Conservation (phyloP, 202 grass and related monocot genomes). For the Hordeum pubiflorum region DNA sequence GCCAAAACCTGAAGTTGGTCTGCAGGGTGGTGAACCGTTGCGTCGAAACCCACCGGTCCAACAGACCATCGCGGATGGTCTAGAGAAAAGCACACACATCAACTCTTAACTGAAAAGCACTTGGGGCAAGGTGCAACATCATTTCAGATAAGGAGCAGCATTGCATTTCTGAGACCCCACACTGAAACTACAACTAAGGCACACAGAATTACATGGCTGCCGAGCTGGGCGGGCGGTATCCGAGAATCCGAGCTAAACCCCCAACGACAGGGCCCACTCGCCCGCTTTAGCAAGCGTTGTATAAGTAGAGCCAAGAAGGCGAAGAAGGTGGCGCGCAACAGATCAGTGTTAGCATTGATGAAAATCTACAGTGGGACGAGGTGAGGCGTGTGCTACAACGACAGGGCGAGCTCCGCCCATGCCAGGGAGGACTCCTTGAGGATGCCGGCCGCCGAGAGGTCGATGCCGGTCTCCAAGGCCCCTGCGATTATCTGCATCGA, state of each 20-base stretch:
- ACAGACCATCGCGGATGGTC: neutral
- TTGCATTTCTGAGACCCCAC: neutral
- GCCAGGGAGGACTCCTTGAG: slow-evolving; percentile 76
- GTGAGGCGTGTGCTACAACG: slow-evolving; percentile 25
- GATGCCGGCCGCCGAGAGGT: slow-evolving; percentile 64
- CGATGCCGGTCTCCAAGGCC: slow-evolving; percentile 64
- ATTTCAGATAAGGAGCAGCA: neutral
- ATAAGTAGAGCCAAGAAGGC: neutral
- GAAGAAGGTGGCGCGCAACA: neutral
- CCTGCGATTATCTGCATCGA: slow-evolving; percentile 89
- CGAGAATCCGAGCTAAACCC: neutral
- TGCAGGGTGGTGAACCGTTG: slow-evolving; percentile 38
- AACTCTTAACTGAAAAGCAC: no score
- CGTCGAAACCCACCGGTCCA: no score
- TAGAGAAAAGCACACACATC: neutral
- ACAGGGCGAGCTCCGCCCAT: slow-evolving; percentile 79
- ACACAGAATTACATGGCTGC: neutral
- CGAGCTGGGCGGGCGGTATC: neutral
- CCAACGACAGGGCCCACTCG: no score
- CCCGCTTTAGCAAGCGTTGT: neutral
- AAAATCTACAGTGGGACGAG: slow-evolving; percentile 13
- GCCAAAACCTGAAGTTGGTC: slow-evolving; percentile 41
- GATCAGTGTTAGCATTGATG: neutral
- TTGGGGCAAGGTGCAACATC: neutral
- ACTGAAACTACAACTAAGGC: neutral